Evolutionary conservation across 2,329 filamentous ascomycete species (phyloP).

Genomic region (Thelonectria blattea): DNA sequence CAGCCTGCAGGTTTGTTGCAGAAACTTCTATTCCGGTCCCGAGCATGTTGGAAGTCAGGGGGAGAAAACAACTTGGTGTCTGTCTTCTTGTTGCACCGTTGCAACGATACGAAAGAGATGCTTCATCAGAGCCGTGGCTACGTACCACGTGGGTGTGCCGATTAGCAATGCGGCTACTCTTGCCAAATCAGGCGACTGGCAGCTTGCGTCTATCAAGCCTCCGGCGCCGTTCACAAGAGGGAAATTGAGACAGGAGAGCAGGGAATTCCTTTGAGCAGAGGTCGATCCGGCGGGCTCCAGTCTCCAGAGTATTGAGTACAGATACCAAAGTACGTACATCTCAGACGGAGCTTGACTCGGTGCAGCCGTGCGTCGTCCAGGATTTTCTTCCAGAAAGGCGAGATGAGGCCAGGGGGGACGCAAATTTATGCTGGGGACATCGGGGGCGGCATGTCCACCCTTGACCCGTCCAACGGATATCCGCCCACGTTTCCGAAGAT

Average conservation of each 20-base stretch:
- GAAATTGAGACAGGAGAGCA: constrained; percentile 14
- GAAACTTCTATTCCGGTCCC: neutral
- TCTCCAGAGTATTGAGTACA: neutral
- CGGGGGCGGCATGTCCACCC: constrained; percentile 19
- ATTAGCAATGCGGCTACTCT: constrained; percentile 11
- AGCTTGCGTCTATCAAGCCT: constrained; percentile 7
- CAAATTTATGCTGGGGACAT: constrained; percentile 25
- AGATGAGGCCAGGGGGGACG: constrained; percentile 25
- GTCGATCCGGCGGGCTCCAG: neutral
- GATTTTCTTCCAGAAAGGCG: constrained; percentile 29
- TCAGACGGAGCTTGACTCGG: constrained; percentile 14
- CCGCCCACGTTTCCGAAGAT: constrained; percentile 19
- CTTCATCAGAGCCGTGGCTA: neutral
- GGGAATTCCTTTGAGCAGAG: constrained; percentile 11
- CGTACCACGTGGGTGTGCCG: constrained; percentile 24
- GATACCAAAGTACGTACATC: constrained; percentile 16
- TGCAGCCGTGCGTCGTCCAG: constrained; percentile 19
- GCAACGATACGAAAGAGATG: neutral
- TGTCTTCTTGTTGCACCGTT: neutral
- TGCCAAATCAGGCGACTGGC: constrained; percentile 23
- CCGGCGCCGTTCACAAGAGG: constrained; percentile 13
- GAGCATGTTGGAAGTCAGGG: neutral
- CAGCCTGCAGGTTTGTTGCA: constrained; percentile 10
- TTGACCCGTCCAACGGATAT: constrained; percentile 10
- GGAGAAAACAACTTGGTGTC: constrained; percentile 5